Conservation (phyloP, 2,329 filamentous ascomycete genomes). For the Didymella glomerata region DNA sequence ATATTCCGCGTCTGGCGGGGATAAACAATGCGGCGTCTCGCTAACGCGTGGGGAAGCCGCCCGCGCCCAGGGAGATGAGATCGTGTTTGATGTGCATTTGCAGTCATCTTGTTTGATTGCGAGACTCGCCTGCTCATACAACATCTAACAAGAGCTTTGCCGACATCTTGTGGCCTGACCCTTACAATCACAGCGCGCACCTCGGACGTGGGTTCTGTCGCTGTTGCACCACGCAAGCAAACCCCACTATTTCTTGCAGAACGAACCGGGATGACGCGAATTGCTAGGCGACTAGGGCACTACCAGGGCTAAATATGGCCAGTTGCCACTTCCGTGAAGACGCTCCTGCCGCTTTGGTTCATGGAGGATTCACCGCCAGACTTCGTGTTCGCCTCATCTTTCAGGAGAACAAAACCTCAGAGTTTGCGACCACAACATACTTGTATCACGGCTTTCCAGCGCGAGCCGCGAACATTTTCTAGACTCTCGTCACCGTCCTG, state of each 20-base stretch:
- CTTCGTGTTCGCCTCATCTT: slow-evolving; percentile 14
- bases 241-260: slow-evolving; percentile 28
- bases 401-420: slow-evolving; percentile 1
- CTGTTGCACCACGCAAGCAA: slow-evolving; percentile 29
- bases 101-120: slow-evolving; percentile 31
- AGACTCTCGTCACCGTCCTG: not conserved
- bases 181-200: slow-evolving; percentile 19
- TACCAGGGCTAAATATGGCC: slow-evolving; percentile 32
- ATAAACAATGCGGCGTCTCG: slow-evolving; percentile 22
- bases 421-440: slow-evolving; percentile 1
- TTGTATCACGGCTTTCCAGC: not conserved
- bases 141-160: not conserved
- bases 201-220: slow-evolving; percentile 23
- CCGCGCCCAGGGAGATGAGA: slow-evolving; percentile 33
- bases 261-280: slow-evolving; percentile 30
- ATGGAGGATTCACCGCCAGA: slow-evolving; percentile 16
- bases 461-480: slow-evolving; percentile 2
- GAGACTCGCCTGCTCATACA: slow-evolving; percentile 12
- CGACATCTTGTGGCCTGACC: slow-evolving; percentile 12
- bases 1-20: slow-evolving; percentile 23
- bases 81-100: slow-evolving; percentile 33
- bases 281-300: slow-evolving; percentile 6
- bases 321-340: slow-evolving; percentile 21
- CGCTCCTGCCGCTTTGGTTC: slow-evolving; percentile 29
- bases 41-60: slow-evolving; percentile 38